A percentile compares a stretch with the other conserved stretches of the same genome.
These are phyloP conservation scores for Penicillium sp. DNA, from an alignment of 2,329 filamentous ascomycete species.

Conservation along the genomic window DNA sequence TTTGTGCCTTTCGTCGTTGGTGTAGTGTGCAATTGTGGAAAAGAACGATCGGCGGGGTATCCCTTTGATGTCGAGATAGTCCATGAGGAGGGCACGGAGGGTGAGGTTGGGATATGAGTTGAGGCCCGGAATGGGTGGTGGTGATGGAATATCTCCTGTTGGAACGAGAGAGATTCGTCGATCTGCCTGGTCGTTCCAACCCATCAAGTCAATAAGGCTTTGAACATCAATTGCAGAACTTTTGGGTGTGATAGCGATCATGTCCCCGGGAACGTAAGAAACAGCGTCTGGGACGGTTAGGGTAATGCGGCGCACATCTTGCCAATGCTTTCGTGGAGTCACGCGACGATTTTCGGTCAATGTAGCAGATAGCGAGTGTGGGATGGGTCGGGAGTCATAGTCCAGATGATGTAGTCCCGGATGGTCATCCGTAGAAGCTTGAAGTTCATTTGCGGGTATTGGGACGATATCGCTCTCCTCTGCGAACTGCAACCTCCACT, in stretches of 20 bases:
- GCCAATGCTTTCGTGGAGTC: constrained; percentile 78
- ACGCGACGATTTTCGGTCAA: constrained; percentile 68
- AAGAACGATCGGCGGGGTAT: constrained; percentile 90
- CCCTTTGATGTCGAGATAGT: constrained; percentile 84
- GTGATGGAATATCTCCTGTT: constrained; percentile 22
- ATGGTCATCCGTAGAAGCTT: constrained; percentile 13
- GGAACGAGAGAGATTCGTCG: constrained; percentile 56
- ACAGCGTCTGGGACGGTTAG: constrained; percentile 50
- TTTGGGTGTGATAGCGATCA: constrained; percentile 78
- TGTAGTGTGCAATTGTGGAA: constrained; percentile 71
- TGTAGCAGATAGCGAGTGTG: constrained; percentile 55
- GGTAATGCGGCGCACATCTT: constrained; percentile 83
- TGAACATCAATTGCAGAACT: constrained; percentile 83
- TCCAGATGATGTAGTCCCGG: constrained; percentile 33
- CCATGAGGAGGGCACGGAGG: constrained; percentile 70
- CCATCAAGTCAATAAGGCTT: constrained; percentile 72
- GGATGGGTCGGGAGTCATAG: constrained; percentile 56
- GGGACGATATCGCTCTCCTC: neutral
- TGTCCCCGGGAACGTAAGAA: constrained; percentile 70
- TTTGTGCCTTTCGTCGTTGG: constrained; percentile 67
- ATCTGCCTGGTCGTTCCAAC: constrained; percentile 73
- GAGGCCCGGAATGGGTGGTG: constrained; percentile 38
- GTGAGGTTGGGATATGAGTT: constrained; percentile 50
- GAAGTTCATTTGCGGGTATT: neutral
- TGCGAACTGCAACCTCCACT: constrained; percentile 56